Base-by-base conservation (phyloP, 805 yeast species). In the Isabelozyma gotoi region DNA sequence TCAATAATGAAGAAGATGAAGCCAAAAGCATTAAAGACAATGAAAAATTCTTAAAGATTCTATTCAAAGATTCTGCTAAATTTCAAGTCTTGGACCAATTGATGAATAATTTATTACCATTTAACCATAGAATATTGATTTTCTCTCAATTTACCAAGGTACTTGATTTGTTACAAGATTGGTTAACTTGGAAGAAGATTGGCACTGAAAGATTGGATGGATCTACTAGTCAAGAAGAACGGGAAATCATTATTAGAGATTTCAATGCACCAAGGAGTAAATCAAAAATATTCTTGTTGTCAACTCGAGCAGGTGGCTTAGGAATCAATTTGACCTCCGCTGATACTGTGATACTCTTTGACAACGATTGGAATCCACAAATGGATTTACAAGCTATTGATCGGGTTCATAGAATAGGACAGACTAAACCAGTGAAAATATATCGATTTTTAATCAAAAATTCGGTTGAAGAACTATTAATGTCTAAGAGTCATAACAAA, bases 311-410 rank as follows among this genome's bases (percentile, higher is more conserved):
- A 0, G 99, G 97, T 7, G 98, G 98, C 0, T 74, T 92, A 24
- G 99, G 99, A 4, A 80, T 92, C 35, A 92, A 92, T 57, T 70
- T 92, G 43, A 79, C 84, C 0, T 81, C 85, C 0, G 96, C 98
- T 0, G 97, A 94, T 50, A 84, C 96, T 1, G 98, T 94, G 1
- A 79, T 92, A 3, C 55, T 92, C 8, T 90, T 88, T 58, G 99
- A 92, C 57, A 85, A 89, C 44, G 99, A 92, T 59, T 92, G 97
- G 96, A 92, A 92, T 56, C 99, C 98, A 0, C 97, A 92, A 58
- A 95, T 89, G 48, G 98, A 92, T 64, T 68, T 90, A 40, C 99
- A 92, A 61, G 98, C 98, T 0, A 92, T 92, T 81, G 98, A 91
- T 55, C 74, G 99, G 42, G 95, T 87, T 10, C 98, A 92, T 60